These are phyloP conservation scores for Talaromyces sp. DNA, from an alignment of 2,329 filamentous ascomycete genomes.

Conservation along the genomic window DNA sequence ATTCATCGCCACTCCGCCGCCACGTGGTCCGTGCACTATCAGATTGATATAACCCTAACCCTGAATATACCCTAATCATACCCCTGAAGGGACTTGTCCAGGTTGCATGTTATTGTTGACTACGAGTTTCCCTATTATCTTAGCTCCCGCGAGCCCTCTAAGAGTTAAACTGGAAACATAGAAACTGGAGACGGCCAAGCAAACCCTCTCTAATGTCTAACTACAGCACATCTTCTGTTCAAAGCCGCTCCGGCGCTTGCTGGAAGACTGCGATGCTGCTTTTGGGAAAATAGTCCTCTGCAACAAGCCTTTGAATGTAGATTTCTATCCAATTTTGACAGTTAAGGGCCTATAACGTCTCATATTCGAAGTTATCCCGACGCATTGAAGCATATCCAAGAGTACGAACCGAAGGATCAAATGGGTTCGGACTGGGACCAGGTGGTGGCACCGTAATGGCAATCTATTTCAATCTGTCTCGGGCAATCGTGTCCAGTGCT, in stretches of 20 bases:
- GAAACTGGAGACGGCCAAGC: no score
- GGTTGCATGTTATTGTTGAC: no score
- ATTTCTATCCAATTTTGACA: constrained; percentile 1
- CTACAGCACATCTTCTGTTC: neutral
- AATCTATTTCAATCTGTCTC: constrained; percentile 13
- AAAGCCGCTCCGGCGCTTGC: neutral
- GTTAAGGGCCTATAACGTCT: neutral
- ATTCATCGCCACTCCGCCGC: constrained; percentile 3
- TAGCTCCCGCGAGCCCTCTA: no score
- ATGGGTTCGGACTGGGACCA: constrained; percentile 14
- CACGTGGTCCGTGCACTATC: constrained; percentile 11
- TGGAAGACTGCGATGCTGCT: constrained; percentile 2
- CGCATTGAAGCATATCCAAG: neutral
- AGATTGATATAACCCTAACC: neutral
- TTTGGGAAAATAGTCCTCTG: neutral
- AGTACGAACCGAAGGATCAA: constrained; percentile 8
- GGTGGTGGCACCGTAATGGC: constrained; percentile 16
- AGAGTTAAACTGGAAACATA: no score
- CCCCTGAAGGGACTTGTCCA: no score
- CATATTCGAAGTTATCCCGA: neutral
- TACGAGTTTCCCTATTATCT: no score
- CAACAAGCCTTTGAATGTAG: neutral
- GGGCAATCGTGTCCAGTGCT: constrained; percentile 9
- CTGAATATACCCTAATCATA: neutral
- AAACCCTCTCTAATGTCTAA: no score